Evolutionary conservation across 352 stramenopile species (phyloP).

Genomic region (Discostella stelligera): DNA sequence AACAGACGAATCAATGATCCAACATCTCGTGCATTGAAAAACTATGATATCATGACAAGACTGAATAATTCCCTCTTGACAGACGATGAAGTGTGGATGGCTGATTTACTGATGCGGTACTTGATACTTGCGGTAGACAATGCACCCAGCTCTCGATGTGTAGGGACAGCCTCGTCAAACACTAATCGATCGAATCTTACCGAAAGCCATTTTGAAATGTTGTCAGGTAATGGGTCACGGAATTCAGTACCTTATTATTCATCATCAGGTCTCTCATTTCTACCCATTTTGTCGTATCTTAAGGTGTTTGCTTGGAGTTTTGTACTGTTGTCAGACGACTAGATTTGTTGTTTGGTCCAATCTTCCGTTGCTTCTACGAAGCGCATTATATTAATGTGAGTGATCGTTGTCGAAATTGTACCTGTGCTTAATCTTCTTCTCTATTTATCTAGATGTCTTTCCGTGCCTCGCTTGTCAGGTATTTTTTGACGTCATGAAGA

Average conservation of each 20-base stretch:
- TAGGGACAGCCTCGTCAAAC: conserved; percentile 6
- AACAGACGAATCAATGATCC: conserved; percentile 35
- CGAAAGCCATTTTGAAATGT: conserved; percentile 94
- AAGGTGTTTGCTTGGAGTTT: conserved; percentile 93
- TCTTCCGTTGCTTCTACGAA: conserved; percentile 73
- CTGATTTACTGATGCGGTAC: conserved; percentile 78
- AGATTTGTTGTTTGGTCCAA: conserved; percentile 74
- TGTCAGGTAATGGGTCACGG: conserved; percentile 66
- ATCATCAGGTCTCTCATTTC: conserved; percentile 6
- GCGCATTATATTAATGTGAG: conserved; percentile 82
- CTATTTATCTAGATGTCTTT: neutral
- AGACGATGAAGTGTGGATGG: conserved; percentile 78
- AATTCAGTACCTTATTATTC: conserved; percentile 4
- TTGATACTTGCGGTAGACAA: conserved; percentile 83
- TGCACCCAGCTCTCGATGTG: conserved; percentile 59
- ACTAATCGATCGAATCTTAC: conserved; percentile 83
- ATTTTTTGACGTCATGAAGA: conserved; percentile 91
- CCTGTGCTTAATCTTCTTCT: neutral
- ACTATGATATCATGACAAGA: conserved; percentile 12
- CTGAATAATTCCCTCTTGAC: conserved; percentile 24
- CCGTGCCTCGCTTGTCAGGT: neutral
- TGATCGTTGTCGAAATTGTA: neutral
- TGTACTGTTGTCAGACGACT: conserved; percentile 86
- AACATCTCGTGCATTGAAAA: conserved; percentile 3
- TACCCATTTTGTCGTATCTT: neutral